Conservation (phyloP, 2,329 filamentous ascomycete species). For the Orbilia brochopaga region DNA sequence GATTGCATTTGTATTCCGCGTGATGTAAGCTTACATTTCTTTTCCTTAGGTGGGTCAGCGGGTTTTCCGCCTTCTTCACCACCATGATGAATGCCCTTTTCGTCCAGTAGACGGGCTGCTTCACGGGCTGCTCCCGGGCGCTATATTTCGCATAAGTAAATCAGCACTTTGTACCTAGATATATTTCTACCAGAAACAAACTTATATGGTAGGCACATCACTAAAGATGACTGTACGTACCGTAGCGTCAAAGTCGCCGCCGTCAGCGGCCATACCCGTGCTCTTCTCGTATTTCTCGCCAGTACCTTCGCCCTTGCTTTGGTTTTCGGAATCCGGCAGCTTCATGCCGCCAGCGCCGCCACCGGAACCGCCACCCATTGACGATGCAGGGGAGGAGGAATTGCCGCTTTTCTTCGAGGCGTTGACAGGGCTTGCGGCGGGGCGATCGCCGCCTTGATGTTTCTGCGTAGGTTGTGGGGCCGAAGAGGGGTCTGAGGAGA, state of each 20-base stretch:
- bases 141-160: not conserved
- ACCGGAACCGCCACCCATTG: constrained; percentile 50
- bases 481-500: constrained; percentile 11
- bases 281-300: constrained; percentile 67
- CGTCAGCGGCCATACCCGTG: constrained; percentile 68
- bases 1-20: too few relatives aligned
- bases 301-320: constrained; percentile 61
- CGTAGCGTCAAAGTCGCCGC: constrained; percentile 71
- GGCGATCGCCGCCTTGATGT: constrained; percentile 58
- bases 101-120: constrained; percentile 68
- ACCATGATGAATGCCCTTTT: constrained; percentile 62
- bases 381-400: constrained; percentile 32
- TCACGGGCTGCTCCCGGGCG: constrained; percentile 70
- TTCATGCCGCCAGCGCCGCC: constrained; percentile 53
- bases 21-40: constrained; percentile 35
- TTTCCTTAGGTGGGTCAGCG: constrained; percentile 35
- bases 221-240: constrained; percentile 14
- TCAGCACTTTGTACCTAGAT: not conserved
- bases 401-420: not conserved
- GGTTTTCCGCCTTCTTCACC: constrained; percentile 51
- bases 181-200: not conserved
- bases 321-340: constrained; percentile 53
- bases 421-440: constrained; percentile 54
- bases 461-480: constrained; percentile 52
- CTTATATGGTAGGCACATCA: not conserved